Percentiles rank a stretch among this genome's conserved stretches.
Conservation (phyloP, 768 basidiomycete species). For the Termitomyces bulborhizus region DNA sequence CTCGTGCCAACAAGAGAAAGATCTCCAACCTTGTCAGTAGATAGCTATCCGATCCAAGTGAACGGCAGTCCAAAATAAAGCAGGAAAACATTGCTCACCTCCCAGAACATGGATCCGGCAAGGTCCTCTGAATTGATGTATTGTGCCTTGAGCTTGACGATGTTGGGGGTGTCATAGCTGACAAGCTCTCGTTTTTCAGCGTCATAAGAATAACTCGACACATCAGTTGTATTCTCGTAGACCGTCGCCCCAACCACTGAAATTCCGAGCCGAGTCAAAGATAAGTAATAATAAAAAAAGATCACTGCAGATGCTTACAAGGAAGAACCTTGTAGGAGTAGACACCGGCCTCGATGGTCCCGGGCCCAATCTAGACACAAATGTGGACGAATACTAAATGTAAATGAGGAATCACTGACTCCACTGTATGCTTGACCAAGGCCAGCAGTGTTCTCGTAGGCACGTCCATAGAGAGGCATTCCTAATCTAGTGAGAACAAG, state of each 20-base stretch:
- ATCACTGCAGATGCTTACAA: slow-evolving; percentile 20
- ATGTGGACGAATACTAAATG: too few species aligned
- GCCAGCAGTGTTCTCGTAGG: slow-evolving; percentile 65
- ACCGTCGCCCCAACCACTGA: slow-evolving; percentile 49
- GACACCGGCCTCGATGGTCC: slow-evolving; percentile 62
- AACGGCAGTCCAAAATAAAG: neutral
- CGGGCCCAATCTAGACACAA: slow-evolving; percentile 49
- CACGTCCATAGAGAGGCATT: slow-evolving; percentile 77
- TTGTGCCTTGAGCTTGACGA: slow-evolving; percentile 58
- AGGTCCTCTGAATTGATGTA: slow-evolving; percentile 58
- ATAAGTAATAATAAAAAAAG: neutral
- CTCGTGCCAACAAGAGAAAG: slow-evolving; percentile 53
- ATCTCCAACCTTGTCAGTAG: slow-evolving; percentile 52
- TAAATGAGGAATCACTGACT: slow-evolving; percentile 27
- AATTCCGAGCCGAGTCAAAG: neutral
- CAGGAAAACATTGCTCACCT: slow-evolving; percentile 26
- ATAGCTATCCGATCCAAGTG: slow-evolving; percentile 31
- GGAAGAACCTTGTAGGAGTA: slow-evolving; percentile 78
- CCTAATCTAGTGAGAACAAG: slow-evolving; percentile 26
- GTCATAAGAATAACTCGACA: slow-evolving; percentile 79
- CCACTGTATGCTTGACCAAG: slow-evolving; percentile 66
- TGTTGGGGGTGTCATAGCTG: slow-evolving; percentile 70
- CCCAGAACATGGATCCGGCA: slow-evolving; percentile 74
- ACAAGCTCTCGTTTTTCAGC: slow-evolving; percentile 57
- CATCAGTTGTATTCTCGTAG: slow-evolving; percentile 59